These are phyloP conservation scores for Metschnikowia colocasiae DNA, from an alignment of 805 yeast genomes.

Conservation along the genomic window DNA sequence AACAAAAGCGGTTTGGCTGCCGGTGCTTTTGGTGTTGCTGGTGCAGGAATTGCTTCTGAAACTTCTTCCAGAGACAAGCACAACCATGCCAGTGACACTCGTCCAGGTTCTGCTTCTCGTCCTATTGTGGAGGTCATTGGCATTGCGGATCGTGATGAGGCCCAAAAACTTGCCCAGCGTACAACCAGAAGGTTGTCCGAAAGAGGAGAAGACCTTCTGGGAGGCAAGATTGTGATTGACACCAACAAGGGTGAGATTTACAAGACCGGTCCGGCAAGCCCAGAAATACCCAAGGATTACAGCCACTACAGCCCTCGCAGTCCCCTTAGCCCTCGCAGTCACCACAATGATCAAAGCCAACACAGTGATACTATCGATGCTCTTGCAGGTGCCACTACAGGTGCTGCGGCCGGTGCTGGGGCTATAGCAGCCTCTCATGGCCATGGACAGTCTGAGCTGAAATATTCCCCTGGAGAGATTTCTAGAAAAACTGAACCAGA, in stretches of 20 bases:
- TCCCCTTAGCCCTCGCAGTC: neutral
- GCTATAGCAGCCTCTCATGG: neutral
- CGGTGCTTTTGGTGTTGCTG: conserved; percentile 4
- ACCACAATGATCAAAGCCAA: neutral
- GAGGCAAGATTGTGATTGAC: conserved; percentile 34
- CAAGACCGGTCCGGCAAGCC: conserved; percentile 5
- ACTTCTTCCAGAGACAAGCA: neutral
- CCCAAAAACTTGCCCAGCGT: conserved; percentile 30
- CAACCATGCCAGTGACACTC: neutral
- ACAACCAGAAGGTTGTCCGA: conserved; percentile 29
- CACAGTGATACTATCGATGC: neutral
- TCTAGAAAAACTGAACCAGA: too few relatives aligned
- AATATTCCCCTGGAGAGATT: too few relatives aligned
- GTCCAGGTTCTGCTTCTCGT: neutral
- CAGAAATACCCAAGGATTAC: neutral
- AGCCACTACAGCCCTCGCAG: neutral
- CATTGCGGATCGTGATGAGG: conserved; percentile 26
- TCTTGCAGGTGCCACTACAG: neutral
- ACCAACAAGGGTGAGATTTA: conserved; percentile 33
- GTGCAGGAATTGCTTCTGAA: neutral
- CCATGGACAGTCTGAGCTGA: neutral
- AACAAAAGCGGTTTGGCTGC: neutral
- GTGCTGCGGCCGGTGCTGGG: neutral
- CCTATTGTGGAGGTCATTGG: conserved; percentile 35
- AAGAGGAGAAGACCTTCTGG: conserved; percentile 31